Conservation (phyloP, 495 filamentous ascomycete species). For the Aspergillus haitiensis region DNA sequence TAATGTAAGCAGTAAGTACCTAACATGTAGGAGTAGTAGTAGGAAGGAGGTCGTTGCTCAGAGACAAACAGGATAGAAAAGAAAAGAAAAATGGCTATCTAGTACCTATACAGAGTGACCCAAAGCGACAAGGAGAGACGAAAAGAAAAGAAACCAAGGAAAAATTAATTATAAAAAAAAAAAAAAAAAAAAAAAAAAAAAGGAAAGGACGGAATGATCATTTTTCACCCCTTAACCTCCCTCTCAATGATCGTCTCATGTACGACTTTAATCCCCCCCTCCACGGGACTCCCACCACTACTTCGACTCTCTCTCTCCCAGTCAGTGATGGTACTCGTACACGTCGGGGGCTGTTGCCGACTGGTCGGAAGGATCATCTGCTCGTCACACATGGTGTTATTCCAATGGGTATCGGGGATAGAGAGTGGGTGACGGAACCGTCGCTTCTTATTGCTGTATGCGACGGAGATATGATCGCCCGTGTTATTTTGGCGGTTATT, state of each 20-base stretch:
- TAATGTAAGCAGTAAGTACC: not conserved
- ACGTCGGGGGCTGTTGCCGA: constrained; percentile 15
- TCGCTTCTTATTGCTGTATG: constrained; percentile 24
- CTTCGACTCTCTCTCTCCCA: constrained; percentile 6
- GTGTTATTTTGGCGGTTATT: not conserved
- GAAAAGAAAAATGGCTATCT: not conserved
- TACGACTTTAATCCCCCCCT: constrained; percentile 25
- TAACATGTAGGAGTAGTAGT: not conserved
- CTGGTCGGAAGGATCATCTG: constrained; percentile 38
- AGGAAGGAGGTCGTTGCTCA: not conserved
- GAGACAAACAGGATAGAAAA: not conserved
- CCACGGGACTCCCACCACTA: not conserved
- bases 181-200: not conserved
- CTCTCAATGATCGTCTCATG: constrained; percentile 25
- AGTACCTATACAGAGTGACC: not conserved
- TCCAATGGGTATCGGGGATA: constrained; percentile 41
- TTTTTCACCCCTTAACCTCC: constrained; percentile 1
- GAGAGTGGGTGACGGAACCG: constrained; percentile 42
- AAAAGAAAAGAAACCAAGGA: not conserved
- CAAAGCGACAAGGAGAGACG: not conserved
- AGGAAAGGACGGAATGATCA: not conserved
- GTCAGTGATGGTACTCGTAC: not conserved
- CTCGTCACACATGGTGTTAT: constrained; percentile 43
- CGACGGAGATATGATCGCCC: constrained; percentile 3
- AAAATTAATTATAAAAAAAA: not conserved